Evolutionary conservation across 345 rosid genomes (phyloP).

Genomic region (Lagerstroemia speciosa): DNA sequence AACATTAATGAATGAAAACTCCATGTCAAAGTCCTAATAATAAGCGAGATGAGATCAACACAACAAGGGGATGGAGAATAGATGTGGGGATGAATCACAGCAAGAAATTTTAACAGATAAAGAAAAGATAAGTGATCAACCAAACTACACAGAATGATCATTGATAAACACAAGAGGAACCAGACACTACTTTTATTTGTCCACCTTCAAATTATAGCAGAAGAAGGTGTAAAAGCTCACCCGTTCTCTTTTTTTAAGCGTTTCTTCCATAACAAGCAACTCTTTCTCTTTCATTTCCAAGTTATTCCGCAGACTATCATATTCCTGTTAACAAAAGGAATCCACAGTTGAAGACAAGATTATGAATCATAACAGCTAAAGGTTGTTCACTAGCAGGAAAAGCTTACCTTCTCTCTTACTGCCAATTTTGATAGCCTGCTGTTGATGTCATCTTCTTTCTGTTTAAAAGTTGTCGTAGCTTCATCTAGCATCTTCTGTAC

Average conservation of each 20-base stretch:
- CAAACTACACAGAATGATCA: no score
- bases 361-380: not conserved
- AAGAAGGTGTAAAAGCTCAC: constrained; percentile 25
- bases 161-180: no score
- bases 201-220: not conserved
- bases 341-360: not conserved
- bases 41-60: no score
- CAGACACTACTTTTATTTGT: not conserved
- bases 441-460: constrained; percentile 62
- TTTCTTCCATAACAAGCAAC: constrained; percentile 53
- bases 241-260: constrained; percentile 70
- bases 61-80: no score
- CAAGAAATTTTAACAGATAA: no score
- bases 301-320: constrained; percentile 43
- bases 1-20: no score
- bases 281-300: constrained; percentile 61
- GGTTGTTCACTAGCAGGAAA: not conserved
- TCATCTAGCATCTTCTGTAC: constrained; percentile 62
- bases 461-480: constrained; percentile 43
- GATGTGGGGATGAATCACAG: no score
- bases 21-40: no score
- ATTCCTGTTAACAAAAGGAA: constrained; percentile 41
- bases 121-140: no score
- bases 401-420: constrained; percentile 55
- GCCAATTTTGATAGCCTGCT: constrained; percentile 48